phyloP scores from a whole-genome alignment of 1,284 basidiomycete genomes.

The Agaricales sp. region DNA sequence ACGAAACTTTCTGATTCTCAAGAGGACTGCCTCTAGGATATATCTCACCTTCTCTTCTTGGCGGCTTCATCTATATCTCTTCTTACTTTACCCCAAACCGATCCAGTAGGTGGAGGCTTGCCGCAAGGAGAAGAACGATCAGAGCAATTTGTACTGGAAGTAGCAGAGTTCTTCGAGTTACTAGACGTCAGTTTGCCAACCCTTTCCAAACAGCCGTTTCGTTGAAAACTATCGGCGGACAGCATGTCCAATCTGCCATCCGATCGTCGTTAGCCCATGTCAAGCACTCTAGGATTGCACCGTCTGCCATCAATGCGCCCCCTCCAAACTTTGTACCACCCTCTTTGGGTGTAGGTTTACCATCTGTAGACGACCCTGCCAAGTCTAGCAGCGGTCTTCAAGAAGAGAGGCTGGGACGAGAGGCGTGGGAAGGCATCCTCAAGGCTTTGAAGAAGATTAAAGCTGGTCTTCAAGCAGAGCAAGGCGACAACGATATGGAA shows the following conservation, averaged over 20 bases:
- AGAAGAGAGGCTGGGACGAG: constrained; percentile 62
- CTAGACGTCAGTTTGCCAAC: constrained; percentile 47
- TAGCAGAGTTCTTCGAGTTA: constrained; percentile 73
- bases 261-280: constrained; percentile 73
- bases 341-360: constrained; percentile 66
- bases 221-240: constrained; percentile 7
- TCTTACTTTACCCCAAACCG: constrained; percentile 69
- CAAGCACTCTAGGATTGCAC: constrained; percentile 71
- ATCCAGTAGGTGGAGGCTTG: constrained; percentile 48
- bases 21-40: constrained; percentile 47
- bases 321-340: constrained; percentile 61
- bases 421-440: constrained; percentile 68
- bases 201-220: constrained; percentile 5
- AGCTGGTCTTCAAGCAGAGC: constrained; percentile 25
- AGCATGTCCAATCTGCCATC: constrained; percentile 66
- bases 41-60: constrained; percentile 58
- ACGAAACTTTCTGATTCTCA: not conserved
- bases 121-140: constrained; percentile 74
- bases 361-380: constrained; percentile 23
- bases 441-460: constrained; percentile 54
- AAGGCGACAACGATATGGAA: constrained; percentile 1
- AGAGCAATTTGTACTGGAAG: constrained; percentile 74
- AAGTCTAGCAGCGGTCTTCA: constrained; percentile 48
- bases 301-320: constrained; percentile 71
- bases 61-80: constrained; percentile 70